Evolutionary conservation across 2,329 filamentous ascomycete species (phyloP), one percentile per base, ranked within the genome.

Genomic region (Cladosporium sp.): DNA sequence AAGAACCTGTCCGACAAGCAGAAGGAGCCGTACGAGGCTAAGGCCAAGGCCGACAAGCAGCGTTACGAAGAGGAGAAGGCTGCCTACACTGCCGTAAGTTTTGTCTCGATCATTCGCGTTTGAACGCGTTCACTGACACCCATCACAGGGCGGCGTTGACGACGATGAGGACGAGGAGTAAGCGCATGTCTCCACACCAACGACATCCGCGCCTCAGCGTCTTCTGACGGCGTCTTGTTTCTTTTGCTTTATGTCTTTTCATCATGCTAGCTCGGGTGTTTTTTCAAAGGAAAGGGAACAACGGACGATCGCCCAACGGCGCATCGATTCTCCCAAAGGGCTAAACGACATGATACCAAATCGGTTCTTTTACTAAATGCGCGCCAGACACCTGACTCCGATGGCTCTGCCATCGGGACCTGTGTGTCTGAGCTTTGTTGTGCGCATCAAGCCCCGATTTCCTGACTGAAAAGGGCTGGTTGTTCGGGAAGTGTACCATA

Each of bases 1-100:
- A 99, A 99, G 91, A 89, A 87, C 60, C 83, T 99, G 65, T 90
- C 84, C 77, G 91, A 96, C 68, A 91, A 94, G 83, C 90, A 97
- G 77, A 91, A 93, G 70, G 80, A 83, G 63, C 94, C 94, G 10
- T 99, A 97, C 72, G 93, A 97, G 79, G 89, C 90, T 74, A 97
- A 97, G 88, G 94, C 94, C 73, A 90, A 89, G 53, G 82, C 88
- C 64, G 94, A 99, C 80, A 99, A 97, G 90, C 96, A 97, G 88
- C 88, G 94, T 62, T 99, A 97, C 75, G 93, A 97, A 77, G 90
- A 96, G 68, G 91, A 97, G 85, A 99, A 99, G 85, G 87, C 88
- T 66, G 89, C 85, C 65, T 99, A 96, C 83, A 87, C 91, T 61
- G 69, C 70, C 71, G 91, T 95, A 81, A 81, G 87, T 78, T 39